Evolutionary conservation across 331 rosid species (phyloP).

Genomic region (Ulmus americana): DNA sequence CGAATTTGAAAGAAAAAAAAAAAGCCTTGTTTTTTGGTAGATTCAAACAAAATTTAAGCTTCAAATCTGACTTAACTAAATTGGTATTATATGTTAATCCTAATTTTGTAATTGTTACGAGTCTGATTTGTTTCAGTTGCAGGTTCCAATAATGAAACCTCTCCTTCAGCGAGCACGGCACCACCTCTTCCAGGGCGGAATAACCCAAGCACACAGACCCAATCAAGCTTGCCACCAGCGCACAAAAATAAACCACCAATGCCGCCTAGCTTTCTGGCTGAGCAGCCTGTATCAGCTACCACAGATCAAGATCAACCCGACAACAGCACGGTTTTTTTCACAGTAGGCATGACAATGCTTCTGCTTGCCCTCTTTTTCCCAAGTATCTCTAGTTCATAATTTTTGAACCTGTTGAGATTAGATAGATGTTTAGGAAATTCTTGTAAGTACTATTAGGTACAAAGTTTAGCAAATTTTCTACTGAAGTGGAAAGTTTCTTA

Average conservation of each 20-base stretch:
- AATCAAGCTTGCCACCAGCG: neutral
- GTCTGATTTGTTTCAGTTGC: neutral
- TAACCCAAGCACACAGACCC: neutral
- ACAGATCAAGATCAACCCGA: slow-evolving; percentile 1
- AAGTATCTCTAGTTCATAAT: no score
- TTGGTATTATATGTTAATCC: neutral
- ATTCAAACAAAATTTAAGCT: neutral
- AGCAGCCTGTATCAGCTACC: slow-evolving; percentile 14
- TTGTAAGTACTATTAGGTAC: no score
- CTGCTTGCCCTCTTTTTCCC: no score
- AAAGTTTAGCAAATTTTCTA: no score
- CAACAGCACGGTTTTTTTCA: neutral
- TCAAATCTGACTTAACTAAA: no score
- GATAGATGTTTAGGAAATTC: no score
- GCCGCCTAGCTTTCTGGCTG: slow-evolving; percentile 12
- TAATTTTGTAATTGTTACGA: neutral
- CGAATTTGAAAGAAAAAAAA: no score
- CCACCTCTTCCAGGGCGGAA: neutral
- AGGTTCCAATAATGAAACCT: slow-evolving; percentile 20
- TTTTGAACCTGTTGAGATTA: no score
- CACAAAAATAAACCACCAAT: neutral
- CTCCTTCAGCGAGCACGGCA: slow-evolving; percentile 8
- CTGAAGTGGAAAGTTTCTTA: neutral
- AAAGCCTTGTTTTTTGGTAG: neutral
- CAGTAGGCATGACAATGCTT: no score